Conservation (phyloP, 495 filamentous ascomycete genomes). For the Clavariopsis aquatica region DNA sequence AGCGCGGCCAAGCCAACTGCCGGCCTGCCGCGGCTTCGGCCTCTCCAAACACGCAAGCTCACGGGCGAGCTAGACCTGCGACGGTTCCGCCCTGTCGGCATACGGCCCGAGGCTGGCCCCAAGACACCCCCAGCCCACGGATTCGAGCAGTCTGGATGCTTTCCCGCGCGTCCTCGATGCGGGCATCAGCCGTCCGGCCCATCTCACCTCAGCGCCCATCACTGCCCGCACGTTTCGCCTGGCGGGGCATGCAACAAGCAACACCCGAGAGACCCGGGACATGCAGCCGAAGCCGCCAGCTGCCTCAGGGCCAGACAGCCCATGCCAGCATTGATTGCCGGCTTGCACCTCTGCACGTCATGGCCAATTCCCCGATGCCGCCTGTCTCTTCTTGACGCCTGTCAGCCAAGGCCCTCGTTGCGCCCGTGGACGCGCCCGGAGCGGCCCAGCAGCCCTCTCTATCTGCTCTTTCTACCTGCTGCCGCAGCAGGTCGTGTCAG, state of each 20-base stretch:
- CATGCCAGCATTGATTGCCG: not conserved
- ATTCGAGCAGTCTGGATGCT: not conserved
- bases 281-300: not conserved
- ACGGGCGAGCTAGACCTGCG: not conserved
- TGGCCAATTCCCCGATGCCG: not conserved
- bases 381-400: not conserved
- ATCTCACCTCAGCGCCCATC: not conserved
- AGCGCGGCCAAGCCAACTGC: conserved; percentile 10
- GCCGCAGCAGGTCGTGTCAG: not conserved
- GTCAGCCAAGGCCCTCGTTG: not conserved
- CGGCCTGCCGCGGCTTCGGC: not conserved
- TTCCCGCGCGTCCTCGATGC: not conserved
- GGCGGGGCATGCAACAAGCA: not conserved
- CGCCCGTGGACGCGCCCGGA: not conserved
- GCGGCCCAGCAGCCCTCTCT: not conserved
- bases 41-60: not conserved
- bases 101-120: not conserved
- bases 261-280: not conserved
- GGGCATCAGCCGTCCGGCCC: not conserved
- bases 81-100: not conserved
- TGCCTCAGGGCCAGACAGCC: not conserved
- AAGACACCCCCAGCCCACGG: not conserved
- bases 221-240: not conserved
- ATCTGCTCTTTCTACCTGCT: not conserved
- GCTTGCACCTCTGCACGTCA: not conserved